phyloP scores from a whole-genome alignment of 2,329 filamentous ascomycete species.

The Mollisia scopiformis region DNA sequence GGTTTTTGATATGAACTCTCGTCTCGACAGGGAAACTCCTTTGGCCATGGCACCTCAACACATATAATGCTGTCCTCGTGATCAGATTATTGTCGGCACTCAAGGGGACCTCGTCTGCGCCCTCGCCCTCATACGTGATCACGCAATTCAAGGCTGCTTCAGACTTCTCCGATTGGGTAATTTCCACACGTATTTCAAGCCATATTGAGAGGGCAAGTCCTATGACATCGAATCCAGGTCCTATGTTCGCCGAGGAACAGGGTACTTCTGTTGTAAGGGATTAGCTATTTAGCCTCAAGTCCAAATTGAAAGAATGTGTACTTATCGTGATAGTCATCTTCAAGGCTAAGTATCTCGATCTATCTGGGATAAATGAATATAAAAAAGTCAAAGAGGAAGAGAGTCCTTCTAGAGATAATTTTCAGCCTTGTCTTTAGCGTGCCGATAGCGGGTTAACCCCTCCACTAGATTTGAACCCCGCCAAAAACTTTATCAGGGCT shows the following conservation, averaged over 20 bases:
- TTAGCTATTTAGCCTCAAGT: constrained; percentile 4
- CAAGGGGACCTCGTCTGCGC: constrained; percentile 73
- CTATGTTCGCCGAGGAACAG: constrained; percentile 96
- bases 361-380: neutral
- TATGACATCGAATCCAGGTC: constrained; percentile 96
- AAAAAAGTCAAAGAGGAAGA: neutral
- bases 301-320: neutral
- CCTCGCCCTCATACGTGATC: constrained; percentile 84
- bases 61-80: constrained; percentile 91
- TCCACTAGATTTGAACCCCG: neutral
- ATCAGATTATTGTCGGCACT: constrained; percentile 89
- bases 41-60: constrained; percentile 88
- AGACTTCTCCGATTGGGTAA: constrained; percentile 53
- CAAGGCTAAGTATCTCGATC: neutral
- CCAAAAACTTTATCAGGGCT: constrained; percentile 6
- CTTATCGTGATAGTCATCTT: constrained; percentile 23
- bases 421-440: constrained; percentile 1
- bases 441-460: neutral
- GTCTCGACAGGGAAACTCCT: constrained; percentile 83
- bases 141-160: constrained; percentile 78
- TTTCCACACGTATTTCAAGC: constrained; percentile 83
- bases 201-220: constrained; percentile 92
- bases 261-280: constrained; percentile 59
- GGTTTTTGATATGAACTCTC: constrained; percentile 92
- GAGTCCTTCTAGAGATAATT: neutral